Percentiles rank a stretch among this genome's conserved stretches.
These are phyloP conservation scores for Penicillium turbatum DNA, from an alignment of 495 filamentous ascomycete species.

Conservation along the genomic window DNA sequence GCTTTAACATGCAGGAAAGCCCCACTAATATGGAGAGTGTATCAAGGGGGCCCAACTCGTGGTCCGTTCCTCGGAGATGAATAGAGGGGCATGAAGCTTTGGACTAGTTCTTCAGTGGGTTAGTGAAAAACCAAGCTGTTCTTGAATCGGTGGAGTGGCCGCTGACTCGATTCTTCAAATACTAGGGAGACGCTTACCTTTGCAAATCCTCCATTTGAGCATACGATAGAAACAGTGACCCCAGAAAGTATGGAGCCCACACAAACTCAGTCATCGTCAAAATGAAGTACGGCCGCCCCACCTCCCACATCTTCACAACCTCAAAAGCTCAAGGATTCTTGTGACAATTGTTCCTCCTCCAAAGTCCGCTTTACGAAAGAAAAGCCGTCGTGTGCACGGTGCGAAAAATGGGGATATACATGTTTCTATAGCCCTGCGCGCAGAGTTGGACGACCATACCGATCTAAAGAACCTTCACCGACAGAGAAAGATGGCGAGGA, in stretches of 20 bases:
- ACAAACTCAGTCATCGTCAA: neutral
- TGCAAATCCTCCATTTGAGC: neutral
- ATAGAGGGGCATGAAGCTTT: neutral
- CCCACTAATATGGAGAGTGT: neutral
- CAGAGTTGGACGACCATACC: constrained; percentile 18
- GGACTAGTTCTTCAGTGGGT: neutral
- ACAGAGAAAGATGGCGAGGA: neutral
- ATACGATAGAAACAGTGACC: neutral
- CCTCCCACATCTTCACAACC: constrained; percentile 1
- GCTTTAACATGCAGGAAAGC: neutral
- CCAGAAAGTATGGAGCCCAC: neutral
- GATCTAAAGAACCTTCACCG: neutral
- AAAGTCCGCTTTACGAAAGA: constrained; percentile 40
- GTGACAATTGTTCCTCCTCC: constrained; percentile 35
- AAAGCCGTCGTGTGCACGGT: constrained; percentile 35
- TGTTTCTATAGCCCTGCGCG: constrained; percentile 41
- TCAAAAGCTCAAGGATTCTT: constrained; percentile 33
- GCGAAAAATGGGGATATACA: constrained; percentile 27
- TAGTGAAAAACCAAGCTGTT: neutral
- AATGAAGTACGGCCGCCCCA: neutral
- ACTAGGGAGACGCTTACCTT: neutral
- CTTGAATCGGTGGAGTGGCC: neutral
- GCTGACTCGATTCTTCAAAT: neutral
- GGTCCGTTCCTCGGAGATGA: neutral
- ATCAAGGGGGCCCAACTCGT: neutral